Base-by-base conservation (phyloP, 768 basidiomycete genomes). In the Galerina sulciceps region DNA sequence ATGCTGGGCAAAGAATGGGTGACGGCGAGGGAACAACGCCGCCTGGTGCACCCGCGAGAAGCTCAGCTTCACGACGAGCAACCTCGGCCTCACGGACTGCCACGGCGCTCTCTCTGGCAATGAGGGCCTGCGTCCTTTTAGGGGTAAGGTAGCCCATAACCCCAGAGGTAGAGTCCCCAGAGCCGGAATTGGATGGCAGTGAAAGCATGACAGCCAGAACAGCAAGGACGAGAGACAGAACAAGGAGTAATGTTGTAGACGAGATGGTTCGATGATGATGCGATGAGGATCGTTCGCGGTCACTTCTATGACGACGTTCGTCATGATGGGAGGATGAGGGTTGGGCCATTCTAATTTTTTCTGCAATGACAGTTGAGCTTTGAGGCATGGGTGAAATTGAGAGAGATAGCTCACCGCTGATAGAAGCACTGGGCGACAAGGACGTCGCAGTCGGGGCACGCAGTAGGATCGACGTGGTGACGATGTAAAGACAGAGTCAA, bases 151-250 rank as follows among this genome's bases (percentile, higher is more conserved):
- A 87, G 2, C 87, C 85, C 78, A 86, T 83, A 36, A 93, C 81
- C 17, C 89, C 88, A 11, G 76, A 68, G 13, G 81, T 69, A 1
- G 77, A 71, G 20, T 76, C 72, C 40, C 78, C 34, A 0, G 70
- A 62, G 17, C 75, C 57, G n/a, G 75, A 63, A 45, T 76, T 76
- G 0, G 87, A 85, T 1, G 93, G 93, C 4, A 94, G 81, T 2
- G 93, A 93, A 22, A 94, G 85, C 91, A 94, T 93, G 67, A 94
- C 87, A 4, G 93, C 92, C n/a, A 94, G 82, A 20, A 93, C 91
- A 36, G 92, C 93, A 23, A 94, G 80, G 48, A 94, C 85, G 35
- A 94, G 86, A 10, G 93, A 94, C 41, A 94, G 82, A 49, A 94
- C 89, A 35, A 94, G 87, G 52, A 94, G 83, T 34, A 94, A 86